These are phyloP conservation scores for Jamesozyma hellenica DNA, from an alignment of 805 yeast species.

Conservation along the genomic window DNA sequence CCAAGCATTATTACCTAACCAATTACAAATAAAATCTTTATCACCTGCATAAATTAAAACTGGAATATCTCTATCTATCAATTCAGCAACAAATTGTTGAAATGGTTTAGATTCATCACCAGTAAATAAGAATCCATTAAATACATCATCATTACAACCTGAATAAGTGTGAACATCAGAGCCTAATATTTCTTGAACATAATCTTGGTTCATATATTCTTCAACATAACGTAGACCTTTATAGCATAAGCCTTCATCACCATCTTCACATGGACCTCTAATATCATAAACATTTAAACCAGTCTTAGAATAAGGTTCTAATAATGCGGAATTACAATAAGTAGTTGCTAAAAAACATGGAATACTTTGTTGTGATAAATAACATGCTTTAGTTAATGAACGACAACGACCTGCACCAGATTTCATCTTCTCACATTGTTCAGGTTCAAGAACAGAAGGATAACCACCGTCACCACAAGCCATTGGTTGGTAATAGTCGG, in stretches of 20 bases:
- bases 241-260: conserved; percentile 57
- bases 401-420: conserved; percentile 56
- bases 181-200: conserved; percentile 69
- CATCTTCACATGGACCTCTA: conserved; percentile 65
- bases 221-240: conserved; percentile 60
- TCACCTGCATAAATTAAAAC: conserved; percentile 91
- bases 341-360: conserved; percentile 76
- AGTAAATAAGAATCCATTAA: conserved; percentile 55
- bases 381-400: conserved; percentile 54
- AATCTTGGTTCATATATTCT: conserved; percentile 58
- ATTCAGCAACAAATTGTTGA: conserved; percentile 60
- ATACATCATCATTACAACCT: conserved; percentile 61
- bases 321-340: conserved; percentile 63
- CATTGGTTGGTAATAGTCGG: conserved; percentile 79
- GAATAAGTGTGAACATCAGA: conserved; percentile 67
- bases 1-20: conserved; percentile 88
- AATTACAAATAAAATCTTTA: conserved; percentile 84
- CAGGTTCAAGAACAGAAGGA: conserved; percentile 60
- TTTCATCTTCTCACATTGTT: conserved; percentile 57
- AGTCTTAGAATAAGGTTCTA: conserved; percentile 62
- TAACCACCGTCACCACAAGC: conserved; percentile 88
- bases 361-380: conserved; percentile 50
- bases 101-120: conserved; percentile 86
- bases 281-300: conserved; percentile 86
- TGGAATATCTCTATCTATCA: conserved; percentile 62